Evolutionary conservation across 129 eudicot species (phyloP).

Genomic region (Helichrysum umbraculigerum): DNA sequence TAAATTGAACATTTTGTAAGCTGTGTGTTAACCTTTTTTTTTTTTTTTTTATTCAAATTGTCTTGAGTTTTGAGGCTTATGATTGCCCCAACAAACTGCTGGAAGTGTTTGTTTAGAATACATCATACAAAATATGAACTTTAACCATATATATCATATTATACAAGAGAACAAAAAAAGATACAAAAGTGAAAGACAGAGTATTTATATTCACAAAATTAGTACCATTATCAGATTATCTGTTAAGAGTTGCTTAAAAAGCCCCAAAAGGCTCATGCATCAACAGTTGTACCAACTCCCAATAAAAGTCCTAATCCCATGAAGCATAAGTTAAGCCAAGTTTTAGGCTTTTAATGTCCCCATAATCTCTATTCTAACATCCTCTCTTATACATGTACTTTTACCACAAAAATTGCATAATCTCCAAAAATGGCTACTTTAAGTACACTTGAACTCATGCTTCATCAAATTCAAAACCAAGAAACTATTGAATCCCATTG

Average conservation of each 20-base stretch:
- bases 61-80: neutral
- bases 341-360: conserved; percentile 31
- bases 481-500: conserved; percentile 34
- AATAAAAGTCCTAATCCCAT: conserved; percentile 39
- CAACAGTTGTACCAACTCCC: conserved; percentile 37
- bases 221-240: conserved; percentile 34
- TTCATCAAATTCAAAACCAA: conserved; percentile 53
- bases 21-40: too few species aligned
- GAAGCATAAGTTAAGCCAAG: conserved; percentile 36
- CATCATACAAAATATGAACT: too few species aligned
- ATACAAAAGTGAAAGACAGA: conserved; percentile 38
- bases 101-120: neutral
- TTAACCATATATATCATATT: neutral
- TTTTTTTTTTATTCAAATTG: too few species aligned
- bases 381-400: conserved; percentile 9
- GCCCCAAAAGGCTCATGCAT: conserved; percentile 37
- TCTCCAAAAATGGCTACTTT: conserved; percentile 39
- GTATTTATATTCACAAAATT: conserved; percentile 34
- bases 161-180: conserved; percentile 32
- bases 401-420: neutral
- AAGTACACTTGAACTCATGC: conserved; percentile 82
- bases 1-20: too few species aligned
- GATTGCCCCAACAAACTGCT: conserved; percentile 24
- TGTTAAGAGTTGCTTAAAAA: conserved; percentile 32
- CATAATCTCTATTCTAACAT: conserved; percentile 20